Conservation (phyloP, 2,329 filamentous ascomycete genomes). For the Sporothrix curviconia region DNA sequence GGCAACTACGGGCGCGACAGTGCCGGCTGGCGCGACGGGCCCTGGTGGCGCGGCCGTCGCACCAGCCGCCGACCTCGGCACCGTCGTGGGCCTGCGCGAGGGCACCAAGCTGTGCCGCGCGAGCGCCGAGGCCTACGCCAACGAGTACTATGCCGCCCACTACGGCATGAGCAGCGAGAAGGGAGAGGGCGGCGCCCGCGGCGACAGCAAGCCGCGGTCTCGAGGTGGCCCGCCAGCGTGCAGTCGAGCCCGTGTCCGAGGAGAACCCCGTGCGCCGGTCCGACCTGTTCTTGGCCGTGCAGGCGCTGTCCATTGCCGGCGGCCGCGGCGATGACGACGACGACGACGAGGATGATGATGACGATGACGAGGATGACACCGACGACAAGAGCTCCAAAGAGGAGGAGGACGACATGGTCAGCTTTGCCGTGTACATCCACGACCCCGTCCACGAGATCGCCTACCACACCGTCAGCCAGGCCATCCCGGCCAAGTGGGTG, state of each 20-base stretch:
- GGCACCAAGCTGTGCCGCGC: conserved; percentile 88
- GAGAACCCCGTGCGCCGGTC: conserved; percentile 85
- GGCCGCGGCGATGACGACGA: conserved; percentile 62
- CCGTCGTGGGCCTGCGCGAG: conserved; percentile 73
- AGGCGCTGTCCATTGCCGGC: conserved; percentile 60
- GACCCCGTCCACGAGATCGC: conserved; percentile 90
- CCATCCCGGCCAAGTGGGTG: conserved; percentile 77
- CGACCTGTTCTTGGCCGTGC: conserved; percentile 92
- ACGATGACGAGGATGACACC: conserved; percentile 60
- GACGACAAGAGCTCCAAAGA: conserved; percentile 63
- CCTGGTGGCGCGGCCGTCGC: conserved; percentile 85
- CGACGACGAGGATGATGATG: conserved; percentile 49
- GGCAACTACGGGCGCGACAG: conserved; percentile 25
- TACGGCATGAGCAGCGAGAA: conserved; percentile 51
- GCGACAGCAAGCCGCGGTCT: conserved; percentile 46
- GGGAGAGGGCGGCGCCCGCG: not conserved
- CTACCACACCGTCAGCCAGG: conserved; percentile 76
- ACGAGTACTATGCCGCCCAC: conserved; percentile 71
- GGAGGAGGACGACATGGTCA: conserved; percentile 52
- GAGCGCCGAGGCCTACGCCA: conserved; percentile 79
- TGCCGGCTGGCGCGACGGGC: conserved; percentile 82
- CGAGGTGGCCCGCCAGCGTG: conserved; percentile 70
- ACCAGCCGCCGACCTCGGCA: conserved; percentile 63
- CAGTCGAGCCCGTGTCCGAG: conserved; percentile 72
- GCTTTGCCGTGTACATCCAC: conserved; percentile 71